These are phyloP conservation scores for Marasmius sp. DNA, from an alignment of 1,284 basidiomycete species.

Conservation along the genomic window DNA sequence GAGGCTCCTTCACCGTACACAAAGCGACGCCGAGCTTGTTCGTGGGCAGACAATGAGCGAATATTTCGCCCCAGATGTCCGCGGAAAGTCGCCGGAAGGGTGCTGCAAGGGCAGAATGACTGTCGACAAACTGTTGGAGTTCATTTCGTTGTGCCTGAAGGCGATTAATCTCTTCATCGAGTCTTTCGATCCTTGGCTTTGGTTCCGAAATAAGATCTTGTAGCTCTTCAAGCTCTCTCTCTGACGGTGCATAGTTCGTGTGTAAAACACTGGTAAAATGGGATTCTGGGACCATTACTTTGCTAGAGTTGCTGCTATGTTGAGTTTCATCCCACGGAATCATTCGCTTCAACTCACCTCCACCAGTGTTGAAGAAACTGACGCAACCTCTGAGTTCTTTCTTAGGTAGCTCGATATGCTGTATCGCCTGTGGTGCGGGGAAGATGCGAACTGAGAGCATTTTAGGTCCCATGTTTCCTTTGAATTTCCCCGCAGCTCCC, in stretches of 20 bases:
- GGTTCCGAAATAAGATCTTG: not conserved
- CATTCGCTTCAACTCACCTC: no score
- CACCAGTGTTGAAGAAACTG: no score
- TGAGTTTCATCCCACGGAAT: no score
- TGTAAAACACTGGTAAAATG: not conserved
- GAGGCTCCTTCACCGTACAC: not conserved
- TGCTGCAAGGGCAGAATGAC: not conserved
- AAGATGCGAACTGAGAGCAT: no score
- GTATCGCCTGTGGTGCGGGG: no score
- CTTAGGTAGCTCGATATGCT: no score
- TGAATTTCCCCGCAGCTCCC: no score
- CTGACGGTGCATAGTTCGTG: not conserved
- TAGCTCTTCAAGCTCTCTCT: not conserved
- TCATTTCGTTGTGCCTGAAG: not conserved
- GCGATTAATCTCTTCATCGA: not conserved
- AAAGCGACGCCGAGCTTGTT: not conserved
- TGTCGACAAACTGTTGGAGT: not conserved
- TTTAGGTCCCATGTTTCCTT: no score
- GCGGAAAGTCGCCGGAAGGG: constrained; percentile 2
- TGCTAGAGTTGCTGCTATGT: no score
- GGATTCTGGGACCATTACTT: not conserved
- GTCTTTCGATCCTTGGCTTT: not conserved
- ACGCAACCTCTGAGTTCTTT: no score
- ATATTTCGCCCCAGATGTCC: constrained; percentile 6
- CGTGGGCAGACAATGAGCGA: constrained; percentile 5